Base-by-base conservation (phyloP, 2,329 filamentous ascomycete genomes). In the Colletotrichum nymphaeae region DNA sequence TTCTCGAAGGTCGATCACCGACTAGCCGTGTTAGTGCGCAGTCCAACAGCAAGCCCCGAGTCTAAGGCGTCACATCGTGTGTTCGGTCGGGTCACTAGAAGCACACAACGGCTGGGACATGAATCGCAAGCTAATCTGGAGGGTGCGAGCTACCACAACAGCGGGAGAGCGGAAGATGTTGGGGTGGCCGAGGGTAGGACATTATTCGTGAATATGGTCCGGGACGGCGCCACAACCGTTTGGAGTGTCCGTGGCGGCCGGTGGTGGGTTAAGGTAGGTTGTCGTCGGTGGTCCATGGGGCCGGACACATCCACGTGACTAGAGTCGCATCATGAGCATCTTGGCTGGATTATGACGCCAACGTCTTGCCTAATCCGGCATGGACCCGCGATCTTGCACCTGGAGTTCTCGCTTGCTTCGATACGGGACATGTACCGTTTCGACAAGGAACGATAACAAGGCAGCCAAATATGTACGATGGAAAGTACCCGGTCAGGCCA, bases 171-270 rank as follows among this genome's bases (percentile, higher is more conserved):
- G 55, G 67, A 70, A 32, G 60, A 35, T 37, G 55, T 55, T 73
- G 46, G 60, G 70, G 26, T 32, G 68, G n/a, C 6, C 30, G 62
- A 26, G 35, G 24, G 60, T 46, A 32, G 6, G 56, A 69, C 32
- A 55, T 30, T 65, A 19, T 46, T n/a, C 42, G 42, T 46, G 19
- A 42, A 16, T 6, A n/a, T 8, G 32, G 67, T 64, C 59, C 52
- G 63, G 67, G 53, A 55, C 53, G 58, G 69, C 69, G 70, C 70
- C 67, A 64, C 60, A 73, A 56, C 60, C 67, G 70, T 55, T 69
- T 64, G 42, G 49, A 56, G 32, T 60, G 70, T 30, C 70, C 59
- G 60, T 70, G 67, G 70, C 66, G 55, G 70, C 55, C 66, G 67
- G 60, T 30, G 60, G 60, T 70, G 5, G 42, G 55, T 28, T 26